Evolutionary conservation across 2,329 filamentous ascomycete species (phyloP).

Genomic region (Hypoxylon sp.): DNA sequence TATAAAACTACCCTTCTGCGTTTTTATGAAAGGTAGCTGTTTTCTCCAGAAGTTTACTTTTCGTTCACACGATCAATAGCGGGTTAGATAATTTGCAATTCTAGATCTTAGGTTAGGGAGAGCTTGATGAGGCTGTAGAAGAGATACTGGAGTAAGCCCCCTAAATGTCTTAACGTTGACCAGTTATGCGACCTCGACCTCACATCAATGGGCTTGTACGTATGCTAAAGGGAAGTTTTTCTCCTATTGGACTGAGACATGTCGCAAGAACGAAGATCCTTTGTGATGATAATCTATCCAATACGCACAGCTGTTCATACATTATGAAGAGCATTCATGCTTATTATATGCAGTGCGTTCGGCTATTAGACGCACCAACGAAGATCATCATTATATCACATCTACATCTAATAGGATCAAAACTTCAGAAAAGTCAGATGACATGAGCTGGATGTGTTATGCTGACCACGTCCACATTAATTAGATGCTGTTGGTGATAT

Average conservation of each 20-base stretch:
- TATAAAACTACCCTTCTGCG: too few species aligned
- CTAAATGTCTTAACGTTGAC: neutral
- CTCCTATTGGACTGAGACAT: constrained; percentile 14
- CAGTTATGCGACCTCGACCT: neutral
- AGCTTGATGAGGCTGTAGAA: too few species aligned
- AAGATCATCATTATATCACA: constrained; percentile 3
- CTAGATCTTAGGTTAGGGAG: too few species aligned
- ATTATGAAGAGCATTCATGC: neutral
- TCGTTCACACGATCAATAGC: too few species aligned
- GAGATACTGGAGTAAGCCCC: too few species aligned
- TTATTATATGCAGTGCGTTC: neutral
- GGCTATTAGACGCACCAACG: neutral
- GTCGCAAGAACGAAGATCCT: neutral
- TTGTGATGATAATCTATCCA: neutral
- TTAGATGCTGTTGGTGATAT: constrained; percentile 18
- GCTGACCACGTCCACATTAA: constrained; percentile 17
- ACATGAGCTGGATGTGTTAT: constrained; percentile 30
- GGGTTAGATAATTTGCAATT: too few species aligned
- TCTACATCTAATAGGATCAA: constrained; percentile 10
- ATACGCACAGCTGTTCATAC: neutral
- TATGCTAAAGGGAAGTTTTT: neutral
- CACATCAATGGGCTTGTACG: neutral
- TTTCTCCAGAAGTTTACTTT: too few species aligned
- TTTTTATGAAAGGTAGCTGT: too few species aligned
- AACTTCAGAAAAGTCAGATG: constrained; percentile 30